A percentile compares a stretch with the other conserved stretches of the same genome.
Conservation (phyloP, 2,329 filamentous ascomycete species). For the Colletotrichum tanaceti region DNA sequence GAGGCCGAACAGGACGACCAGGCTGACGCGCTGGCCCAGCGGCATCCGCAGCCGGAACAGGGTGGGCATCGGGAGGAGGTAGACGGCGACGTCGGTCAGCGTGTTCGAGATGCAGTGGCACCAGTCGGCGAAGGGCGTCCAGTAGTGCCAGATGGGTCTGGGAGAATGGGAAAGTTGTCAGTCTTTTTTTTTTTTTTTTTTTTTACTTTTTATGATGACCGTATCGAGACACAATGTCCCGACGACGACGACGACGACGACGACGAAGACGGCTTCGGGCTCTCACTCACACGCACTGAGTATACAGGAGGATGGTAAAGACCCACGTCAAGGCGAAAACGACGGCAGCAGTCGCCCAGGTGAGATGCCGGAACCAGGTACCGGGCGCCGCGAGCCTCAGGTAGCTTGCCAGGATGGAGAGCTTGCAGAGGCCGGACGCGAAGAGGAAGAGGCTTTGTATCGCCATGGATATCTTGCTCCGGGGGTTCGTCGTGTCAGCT, state of each 20-base stretch:
- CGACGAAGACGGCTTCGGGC: too few species aligned
- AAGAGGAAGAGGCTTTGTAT: conserved; percentile 55
- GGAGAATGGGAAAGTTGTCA: too few species aligned
- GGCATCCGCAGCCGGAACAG: conserved; percentile 50
- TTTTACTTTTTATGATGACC: too few species aligned
- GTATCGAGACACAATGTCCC: too few species aligned
- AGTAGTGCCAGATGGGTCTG: too few species aligned
- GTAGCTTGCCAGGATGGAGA: conserved; percentile 56
- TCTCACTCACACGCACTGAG: conserved; percentile 51
- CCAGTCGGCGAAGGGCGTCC: too few species aligned
- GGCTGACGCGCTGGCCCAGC: conserved; percentile 48
- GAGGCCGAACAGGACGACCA: conserved; percentile 53
- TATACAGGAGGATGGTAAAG: conserved; percentile 52
- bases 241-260: too few species aligned
- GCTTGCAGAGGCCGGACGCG: conserved; percentile 52
- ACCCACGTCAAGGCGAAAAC: conserved; percentile 47
- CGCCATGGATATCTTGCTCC: conserved; percentile 53
- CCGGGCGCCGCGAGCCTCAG: conserved; percentile 52
- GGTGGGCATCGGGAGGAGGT: conserved; percentile 52
- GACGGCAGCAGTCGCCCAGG: conserved; percentile 45
- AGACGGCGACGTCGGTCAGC: conserved; percentile 51
- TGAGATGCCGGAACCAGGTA: conserved; percentile 50
- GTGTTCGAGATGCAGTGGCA: conserved; percentile 42
- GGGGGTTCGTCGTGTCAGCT: too few species aligned
- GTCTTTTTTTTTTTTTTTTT: too few species aligned